Conservation (phyloP, 2,329 filamentous ascomycete species). For the Ilyonectria destructans region DNA sequence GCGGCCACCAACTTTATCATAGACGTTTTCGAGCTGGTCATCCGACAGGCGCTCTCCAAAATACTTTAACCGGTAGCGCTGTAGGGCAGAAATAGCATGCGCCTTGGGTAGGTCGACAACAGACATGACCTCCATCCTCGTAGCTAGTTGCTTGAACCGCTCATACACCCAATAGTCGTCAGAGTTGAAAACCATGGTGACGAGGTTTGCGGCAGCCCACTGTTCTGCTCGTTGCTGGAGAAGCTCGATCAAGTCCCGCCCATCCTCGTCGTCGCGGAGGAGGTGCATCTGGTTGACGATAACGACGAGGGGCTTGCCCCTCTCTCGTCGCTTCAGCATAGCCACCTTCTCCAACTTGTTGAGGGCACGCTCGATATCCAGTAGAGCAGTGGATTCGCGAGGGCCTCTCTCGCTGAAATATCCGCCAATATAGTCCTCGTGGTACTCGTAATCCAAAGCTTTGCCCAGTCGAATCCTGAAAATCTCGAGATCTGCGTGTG, state of each 20-base stretch:
- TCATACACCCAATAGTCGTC: constrained; percentile 99
- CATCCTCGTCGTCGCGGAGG: constrained; percentile 91
- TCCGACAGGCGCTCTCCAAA: constrained; percentile 73
- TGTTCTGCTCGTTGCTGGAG: constrained; percentile 96
- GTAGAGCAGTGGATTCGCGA: constrained; percentile 89
- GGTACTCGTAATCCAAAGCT: constrained; percentile 94
- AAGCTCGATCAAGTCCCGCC: constrained; percentile 93
- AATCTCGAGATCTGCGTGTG: constrained; percentile 94
- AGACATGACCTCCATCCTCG: constrained; percentile 93
- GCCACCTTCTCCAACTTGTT: constrained; percentile 99
- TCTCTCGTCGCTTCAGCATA: constrained; percentile 74
- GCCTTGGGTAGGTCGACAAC: constrained; percentile 86
- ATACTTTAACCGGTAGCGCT: constrained; percentile 86
- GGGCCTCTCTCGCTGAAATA: constrained; percentile 96
- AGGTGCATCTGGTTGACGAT: constrained; percentile 97
- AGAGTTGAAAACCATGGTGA: constrained; percentile 94
- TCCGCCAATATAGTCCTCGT: constrained; percentile 97
- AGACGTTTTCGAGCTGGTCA: constrained; percentile 81
- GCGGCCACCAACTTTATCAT: constrained; percentile 89
- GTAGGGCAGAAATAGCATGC: constrained; percentile 83
- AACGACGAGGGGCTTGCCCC: constrained; percentile 83
- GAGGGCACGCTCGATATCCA: constrained; percentile 96
- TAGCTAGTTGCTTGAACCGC: constrained; percentile 90
- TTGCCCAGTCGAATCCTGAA: constrained; percentile 95
- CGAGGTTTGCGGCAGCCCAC: constrained; percentile 93